Base-by-base conservation (phyloP, 2,329 filamentous ascomycete species). In the Aspergillus pseudoterreus region DNA sequence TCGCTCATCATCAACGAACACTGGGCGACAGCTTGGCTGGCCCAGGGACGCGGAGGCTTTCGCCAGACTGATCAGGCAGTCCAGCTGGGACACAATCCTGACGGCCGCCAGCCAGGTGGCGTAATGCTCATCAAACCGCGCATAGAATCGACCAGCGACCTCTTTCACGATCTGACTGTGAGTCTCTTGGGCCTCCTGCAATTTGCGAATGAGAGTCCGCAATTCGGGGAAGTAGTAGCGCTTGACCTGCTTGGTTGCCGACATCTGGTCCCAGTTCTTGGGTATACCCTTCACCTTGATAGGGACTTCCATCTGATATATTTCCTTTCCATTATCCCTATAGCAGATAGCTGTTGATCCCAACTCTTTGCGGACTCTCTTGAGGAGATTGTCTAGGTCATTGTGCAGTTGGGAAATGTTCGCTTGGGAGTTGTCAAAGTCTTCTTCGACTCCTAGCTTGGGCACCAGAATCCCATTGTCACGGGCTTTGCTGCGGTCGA, bases 251-350 rank as follows among this genome's bases (percentile, higher is more conserved):
- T 87, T 83, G 0, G 94, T 97, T 0, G 92, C 88, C 4, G 94
- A 97, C 91, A 97, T 96, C 66, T 97, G 92, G 57, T 91, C 86
- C 92, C 94, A 99, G 62, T 78, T 83, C 58, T 87, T 87, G 0
- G 94, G 94, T 2, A 99, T 75, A 52, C 73, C 84, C 70, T 95
- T 96, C 64, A 89, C 77, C 70, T 94, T 95, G 63, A 82, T 76
- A 0, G 94, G 92, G 0, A 90, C 87, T 68, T 99, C 94, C 10
- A 99, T 79, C 71, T 99, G 92, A 72, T 95, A 97, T 47, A 99
- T 90, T 65, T 99, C 94, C 69, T 99, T 99, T 55, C 94, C 94
- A 6, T 95, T 87, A 65, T 97, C 90, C 24, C 84, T 84, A 62
- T 85, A 94, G 65, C 85, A 85, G 55, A 92, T 80, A 0, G 81